Evolutionary conservation across 164 flowering plant species (phyloP).

Genomic region (Buxus sempervirens): DNA sequence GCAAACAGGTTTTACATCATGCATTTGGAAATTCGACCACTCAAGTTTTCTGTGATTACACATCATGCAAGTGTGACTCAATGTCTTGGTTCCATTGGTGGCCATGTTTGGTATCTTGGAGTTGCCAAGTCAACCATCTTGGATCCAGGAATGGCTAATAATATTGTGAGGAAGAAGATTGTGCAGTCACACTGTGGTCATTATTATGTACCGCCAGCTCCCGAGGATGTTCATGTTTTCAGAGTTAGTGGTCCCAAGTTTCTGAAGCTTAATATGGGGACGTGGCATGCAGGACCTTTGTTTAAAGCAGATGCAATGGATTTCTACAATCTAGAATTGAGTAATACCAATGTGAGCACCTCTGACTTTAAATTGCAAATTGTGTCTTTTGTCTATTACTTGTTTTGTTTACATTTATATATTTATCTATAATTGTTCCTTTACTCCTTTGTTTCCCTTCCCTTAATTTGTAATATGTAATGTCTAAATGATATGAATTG

Average conservation of each 20-base stretch:
- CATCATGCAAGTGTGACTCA: slow-evolving; percentile 96
- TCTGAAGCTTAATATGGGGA: slow-evolving; percentile 77
- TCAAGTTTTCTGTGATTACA: slow-evolving; percentile 58
- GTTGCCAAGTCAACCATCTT: slow-evolving; percentile 75
- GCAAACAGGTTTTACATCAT: slow-evolving; percentile 21
- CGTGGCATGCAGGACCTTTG: slow-evolving; percentile 98
- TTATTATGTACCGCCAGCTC: slow-evolving; percentile 64
- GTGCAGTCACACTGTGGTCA: slow-evolving; percentile 65
- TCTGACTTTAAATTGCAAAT: slow-evolving; percentile 6
- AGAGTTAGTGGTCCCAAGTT: slow-evolving; percentile 70
- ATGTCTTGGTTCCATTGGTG: slow-evolving; percentile 86
- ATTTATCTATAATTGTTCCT: neutral
- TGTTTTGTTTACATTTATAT: neutral
- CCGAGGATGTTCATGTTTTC: slow-evolving; percentile 61
- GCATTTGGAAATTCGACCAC: slow-evolving; percentile 47
- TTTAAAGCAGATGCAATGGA: slow-evolving; percentile 57
- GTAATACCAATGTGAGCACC: slow-evolving; percentile 78
- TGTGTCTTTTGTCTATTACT: too few species aligned
- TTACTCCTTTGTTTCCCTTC: neutral
- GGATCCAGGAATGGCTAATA: slow-evolving; percentile 24
- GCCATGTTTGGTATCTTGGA: slow-evolving; percentile 82
- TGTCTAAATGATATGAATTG: neutral
- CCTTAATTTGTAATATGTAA: neutral
- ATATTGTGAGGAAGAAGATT: slow-evolving; percentile 11
- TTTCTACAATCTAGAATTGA: slow-evolving; percentile 85